phyloP scores from a whole-genome alignment of 441 rosid genomes.

The Adansonia grandidieri region DNA sequence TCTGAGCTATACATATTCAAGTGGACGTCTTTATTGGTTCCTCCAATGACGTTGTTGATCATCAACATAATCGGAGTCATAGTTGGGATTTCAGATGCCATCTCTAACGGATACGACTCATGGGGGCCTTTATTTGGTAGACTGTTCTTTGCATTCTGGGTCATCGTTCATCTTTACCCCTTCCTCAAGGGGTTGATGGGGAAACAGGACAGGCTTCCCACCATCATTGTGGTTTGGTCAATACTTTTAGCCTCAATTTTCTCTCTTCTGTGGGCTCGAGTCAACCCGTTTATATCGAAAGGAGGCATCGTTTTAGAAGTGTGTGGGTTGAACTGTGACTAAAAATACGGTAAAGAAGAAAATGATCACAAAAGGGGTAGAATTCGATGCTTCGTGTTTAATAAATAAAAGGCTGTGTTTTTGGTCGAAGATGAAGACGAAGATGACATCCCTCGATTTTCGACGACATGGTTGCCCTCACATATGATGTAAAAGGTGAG shows the following conservation, averaged over 20 bases:
- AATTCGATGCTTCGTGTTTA: conserved; percentile 22
- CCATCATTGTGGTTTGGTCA: conserved; percentile 90
- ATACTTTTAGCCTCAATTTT: conserved; percentile 85
- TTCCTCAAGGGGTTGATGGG: conserved; percentile 93
- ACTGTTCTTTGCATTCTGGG: conserved; percentile 91
- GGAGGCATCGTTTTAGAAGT: conserved; percentile 74
- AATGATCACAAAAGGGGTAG: not conserved
- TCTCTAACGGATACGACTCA: conserved; percentile 87
- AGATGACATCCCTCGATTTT: not conserved
- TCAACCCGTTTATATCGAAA: conserved; percentile 74
- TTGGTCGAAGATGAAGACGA: conserved; percentile 2
- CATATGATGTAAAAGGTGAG: conserved; percentile 15
- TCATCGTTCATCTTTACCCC: conserved; percentile 88
- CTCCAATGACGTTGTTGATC: conserved; percentile 77
- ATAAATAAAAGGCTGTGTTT: conserved; percentile 20
- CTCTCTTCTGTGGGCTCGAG: conserved; percentile 86
- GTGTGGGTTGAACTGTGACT: conserved; percentile 81
- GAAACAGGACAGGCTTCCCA: conserved; percentile 81
- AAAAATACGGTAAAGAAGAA: conserved; percentile 21
- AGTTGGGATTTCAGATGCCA: conserved; percentile 84
- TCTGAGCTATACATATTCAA: conserved; percentile 91
- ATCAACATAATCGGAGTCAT: conserved; percentile 78
- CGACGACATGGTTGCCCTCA: conserved; percentile 11
- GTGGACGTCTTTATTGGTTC: conserved; percentile 88
- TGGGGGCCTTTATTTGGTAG: conserved; percentile 97